Conservation (phyloP, 2,329 filamentous ascomycete species). For the Colletotrichum horii region DNA sequence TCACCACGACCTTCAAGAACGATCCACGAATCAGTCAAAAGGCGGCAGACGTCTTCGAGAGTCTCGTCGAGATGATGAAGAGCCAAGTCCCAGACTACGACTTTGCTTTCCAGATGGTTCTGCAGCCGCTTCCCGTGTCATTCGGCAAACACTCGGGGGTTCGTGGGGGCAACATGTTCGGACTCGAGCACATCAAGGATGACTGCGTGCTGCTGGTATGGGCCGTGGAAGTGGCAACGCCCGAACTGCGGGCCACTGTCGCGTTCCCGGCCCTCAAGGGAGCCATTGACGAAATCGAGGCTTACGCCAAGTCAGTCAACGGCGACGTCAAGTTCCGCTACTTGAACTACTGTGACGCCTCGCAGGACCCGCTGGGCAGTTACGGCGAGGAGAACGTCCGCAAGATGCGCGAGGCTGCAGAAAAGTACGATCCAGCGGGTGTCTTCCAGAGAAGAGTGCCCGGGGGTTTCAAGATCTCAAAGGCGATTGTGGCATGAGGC, state of each 20-base stretch:
- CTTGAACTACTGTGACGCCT: conserved; percentile 23
- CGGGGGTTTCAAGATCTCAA: neutral
- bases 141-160: neutral
- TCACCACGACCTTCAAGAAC: conserved; percentile 19
- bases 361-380: conserved; percentile 23
- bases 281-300: neutral
- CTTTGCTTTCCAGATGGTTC: neutral
- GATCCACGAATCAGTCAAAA: conserved; percentile 20
- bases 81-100: neutral
- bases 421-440: conserved; percentile 8
- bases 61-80: neutral
- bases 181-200: conserved; percentile 7
- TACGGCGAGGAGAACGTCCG: conserved; percentile 27
- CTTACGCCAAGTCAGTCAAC: neutral
- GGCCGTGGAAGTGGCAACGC: neutral
- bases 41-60: conserved; percentile 14
- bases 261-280: neutral
- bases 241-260: neutral
- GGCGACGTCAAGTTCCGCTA: neutral
- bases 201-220: conserved; percentile 9
- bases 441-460: neutral
- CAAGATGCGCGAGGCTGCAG: conserved; percentile 23
- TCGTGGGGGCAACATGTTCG: conserved; percentile 3
- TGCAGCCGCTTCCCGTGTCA: neutral
- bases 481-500: neutral